Base-by-base conservation (phyloP, 2,329 filamentous ascomycete genomes). In the Bipolaris victoriae region DNA sequence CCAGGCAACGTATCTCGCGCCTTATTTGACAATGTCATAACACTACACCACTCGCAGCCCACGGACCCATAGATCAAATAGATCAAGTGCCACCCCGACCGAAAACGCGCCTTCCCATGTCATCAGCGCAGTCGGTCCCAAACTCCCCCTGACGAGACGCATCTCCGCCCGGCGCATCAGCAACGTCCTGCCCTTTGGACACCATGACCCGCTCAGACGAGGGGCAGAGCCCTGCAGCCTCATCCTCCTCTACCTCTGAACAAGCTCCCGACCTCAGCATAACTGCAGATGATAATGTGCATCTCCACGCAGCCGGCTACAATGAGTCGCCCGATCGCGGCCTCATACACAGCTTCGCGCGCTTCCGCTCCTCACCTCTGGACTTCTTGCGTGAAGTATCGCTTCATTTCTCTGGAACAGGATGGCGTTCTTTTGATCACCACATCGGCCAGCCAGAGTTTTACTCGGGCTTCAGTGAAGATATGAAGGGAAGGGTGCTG, bases 361-460 rank as follows among this genome's bases (percentile, higher is more conserved):
- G 92, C 44, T 97, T 98, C 76, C 88, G 94, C 56, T 79, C 89
- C 55, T 83, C 85, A 52, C 87, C 87, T 1, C 79, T 89, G 62
- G 84, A 92, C 63, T 98, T 98, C 75, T 86, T 98, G 29, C 91
- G 92, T 65, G 95, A 99, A 80, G 89, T 99, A 33, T 95, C 91
- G 45, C 83, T 97, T 33, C 93, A 98, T 78, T 90, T 98, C 62
- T 94, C 92, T 11, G 95, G 95, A 52, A 90, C 90, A 49, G 94
- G 93, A 74, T 99, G 95, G 95, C 90, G 95, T 60, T 91, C 91
- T 58, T 99, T 99, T 80, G 92, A 98, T 72, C 82, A 90, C 61
- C 85, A 93, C 61, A 89, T 98, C 67, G 95, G 95, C 20, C 93
- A 97, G 75, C 92, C 92, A 9, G 89, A 97, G 62, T 98, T 94